Evolutionary conservation across 2,329 filamentous ascomycete genomes (phyloP), one percentile per base, ranked within the genome.

Genomic region (Fusarium tjaetaba): DNA sequence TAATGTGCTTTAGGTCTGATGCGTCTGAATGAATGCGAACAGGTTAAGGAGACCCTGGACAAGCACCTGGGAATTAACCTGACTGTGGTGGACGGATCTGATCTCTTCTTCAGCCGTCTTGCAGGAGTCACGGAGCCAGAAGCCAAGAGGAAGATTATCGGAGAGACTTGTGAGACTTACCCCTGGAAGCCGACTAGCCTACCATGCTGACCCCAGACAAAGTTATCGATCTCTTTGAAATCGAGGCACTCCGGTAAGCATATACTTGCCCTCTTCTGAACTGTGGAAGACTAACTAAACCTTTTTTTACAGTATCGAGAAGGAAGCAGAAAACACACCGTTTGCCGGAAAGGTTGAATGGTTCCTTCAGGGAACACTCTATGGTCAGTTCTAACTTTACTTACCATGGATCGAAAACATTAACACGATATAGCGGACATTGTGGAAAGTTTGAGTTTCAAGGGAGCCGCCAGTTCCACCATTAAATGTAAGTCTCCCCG

Each of bases 391-490:
- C 34, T 43, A 24, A 48, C 36, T 65, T 55, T 38, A 18, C 39
- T 32, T 43, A 51, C 16, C 18, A 58, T 24, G 22, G 36, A 36
- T 38, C 14, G 34, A 18, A n/a, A 28, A 41, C 4, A 42, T n/a
- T 41, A 14, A 55, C 51, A 42, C 20, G 20, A 22, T 53, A 26
- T n/a, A 53, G 51, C 51, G 51, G 32, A 53, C 11, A 53, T 53
- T 39, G 51, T 53, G 20, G 51, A 53, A 53, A 53, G 51, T 48
- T 58, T 71, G 70, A 68, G 67, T 68, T 70, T 68, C 58, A 70
- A 69, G 51, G 67, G 64, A 61, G 63, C 66, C 28, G 64, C 63
- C 46, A 68, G 65, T 48, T 68, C 51, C 24, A 53, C 51, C 24
- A 39, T 53, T 24, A 53, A 53, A 39, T 53, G 51, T 28, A 39